These are phyloP conservation scores for Aspergillus diversus DNA, from an alignment of 495 filamentous ascomycete genomes.

Conservation along the genomic window DNA sequence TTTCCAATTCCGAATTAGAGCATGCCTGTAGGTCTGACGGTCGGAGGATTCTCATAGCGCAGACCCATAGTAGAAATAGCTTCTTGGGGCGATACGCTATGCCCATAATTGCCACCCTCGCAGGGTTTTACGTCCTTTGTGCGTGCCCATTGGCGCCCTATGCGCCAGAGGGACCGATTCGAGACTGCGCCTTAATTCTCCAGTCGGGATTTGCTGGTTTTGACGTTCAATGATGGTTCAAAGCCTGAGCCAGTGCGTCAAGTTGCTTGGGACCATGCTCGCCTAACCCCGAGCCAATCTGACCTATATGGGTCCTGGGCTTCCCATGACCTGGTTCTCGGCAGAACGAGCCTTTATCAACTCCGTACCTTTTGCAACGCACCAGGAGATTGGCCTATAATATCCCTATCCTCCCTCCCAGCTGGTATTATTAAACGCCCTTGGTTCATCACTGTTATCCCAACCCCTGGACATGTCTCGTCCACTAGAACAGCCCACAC, in stretches of 20 bases:
- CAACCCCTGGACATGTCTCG: conserved; percentile 17
- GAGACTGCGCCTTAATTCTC: background rate
- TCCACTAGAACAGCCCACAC: conserved; percentile 27
- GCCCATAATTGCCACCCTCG: conserved; percentile 14
- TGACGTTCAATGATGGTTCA: conserved; percentile 13
- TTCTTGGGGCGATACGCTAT: conserved; percentile 23
- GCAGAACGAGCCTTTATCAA: conserved; percentile 16
- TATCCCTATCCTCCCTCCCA: conserved; percentile 21
- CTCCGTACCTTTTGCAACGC: conserved; percentile 4
- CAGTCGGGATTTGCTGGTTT: conserved; percentile 9
- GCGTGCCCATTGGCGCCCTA: conserved; percentile 12
- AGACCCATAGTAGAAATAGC: conserved; percentile 31
- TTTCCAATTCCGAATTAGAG: conserved; percentile 28
- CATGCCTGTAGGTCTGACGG: conserved; percentile 27
- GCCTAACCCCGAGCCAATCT: conserved; percentile 23
- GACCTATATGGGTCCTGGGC: conserved; percentile 16
- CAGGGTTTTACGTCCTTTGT: conserved; percentile 9
- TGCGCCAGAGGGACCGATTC: conserved; percentile 13
- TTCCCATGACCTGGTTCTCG: conserved; percentile 10
- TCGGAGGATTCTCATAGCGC: conserved; percentile 29
- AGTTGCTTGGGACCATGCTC: conserved; percentile 9
- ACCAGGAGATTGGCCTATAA: conserved; percentile 14
- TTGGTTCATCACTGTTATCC: conserved; percentile 1
- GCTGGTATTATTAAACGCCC: conserved; percentile 13
- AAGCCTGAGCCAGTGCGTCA: conserved; percentile 12